phyloP scores from a whole-genome alignment of 2,329 filamentous ascomycete species.

The Neonectria faginata region DNA sequence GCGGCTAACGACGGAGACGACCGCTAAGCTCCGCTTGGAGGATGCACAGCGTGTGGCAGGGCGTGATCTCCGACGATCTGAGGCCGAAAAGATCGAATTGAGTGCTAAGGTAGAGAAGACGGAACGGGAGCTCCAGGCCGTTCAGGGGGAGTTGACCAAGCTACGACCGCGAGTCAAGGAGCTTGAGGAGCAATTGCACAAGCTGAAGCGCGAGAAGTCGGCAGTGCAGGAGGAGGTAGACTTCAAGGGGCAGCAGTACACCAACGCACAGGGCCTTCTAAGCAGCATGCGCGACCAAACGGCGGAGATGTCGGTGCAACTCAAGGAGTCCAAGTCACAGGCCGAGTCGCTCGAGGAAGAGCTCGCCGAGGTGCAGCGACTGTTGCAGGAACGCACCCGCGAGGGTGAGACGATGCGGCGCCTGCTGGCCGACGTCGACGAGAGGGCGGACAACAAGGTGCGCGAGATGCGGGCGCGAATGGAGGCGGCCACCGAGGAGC shows the following conservation, averaged over 20 bases:
- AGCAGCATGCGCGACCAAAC: constrained; percentile 94
- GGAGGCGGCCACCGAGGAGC: constrained; percentile 92
- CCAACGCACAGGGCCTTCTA: constrained; percentile 85
- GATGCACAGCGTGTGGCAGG: constrained; percentile 80
- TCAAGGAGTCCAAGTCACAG: constrained; percentile 87
- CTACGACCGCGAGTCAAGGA: constrained; percentile 72
- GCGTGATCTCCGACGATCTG: constrained; percentile 80
- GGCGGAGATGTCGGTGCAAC: constrained; percentile 86
- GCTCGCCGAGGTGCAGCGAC: constrained; percentile 85
- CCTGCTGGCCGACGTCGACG: constrained; percentile 86
- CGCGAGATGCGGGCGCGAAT: constrained; percentile 90
- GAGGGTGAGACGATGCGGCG: constrained; percentile 96
- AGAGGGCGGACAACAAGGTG: constrained; percentile 82
- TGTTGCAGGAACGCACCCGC: constrained; percentile 87
- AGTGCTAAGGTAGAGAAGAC: constrained; percentile 79
- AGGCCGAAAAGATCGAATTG: constrained; percentile 83
- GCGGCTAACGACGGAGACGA: constrained; percentile 80
- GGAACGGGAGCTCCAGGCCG: constrained; percentile 74
- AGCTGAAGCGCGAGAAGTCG: constrained; percentile 75
- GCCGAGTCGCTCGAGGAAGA: constrained; percentile 93
- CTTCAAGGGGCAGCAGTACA: constrained; percentile 86
- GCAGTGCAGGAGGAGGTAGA: constrained; percentile 82
- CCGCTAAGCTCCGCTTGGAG: constrained; percentile 78
- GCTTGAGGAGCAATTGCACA: constrained; percentile 79
- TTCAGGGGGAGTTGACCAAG: constrained; percentile 78